phyloP scores from a whole-genome alignment of 2,329 filamentous ascomycete genomes.

The Fusarium sp. region DNA sequence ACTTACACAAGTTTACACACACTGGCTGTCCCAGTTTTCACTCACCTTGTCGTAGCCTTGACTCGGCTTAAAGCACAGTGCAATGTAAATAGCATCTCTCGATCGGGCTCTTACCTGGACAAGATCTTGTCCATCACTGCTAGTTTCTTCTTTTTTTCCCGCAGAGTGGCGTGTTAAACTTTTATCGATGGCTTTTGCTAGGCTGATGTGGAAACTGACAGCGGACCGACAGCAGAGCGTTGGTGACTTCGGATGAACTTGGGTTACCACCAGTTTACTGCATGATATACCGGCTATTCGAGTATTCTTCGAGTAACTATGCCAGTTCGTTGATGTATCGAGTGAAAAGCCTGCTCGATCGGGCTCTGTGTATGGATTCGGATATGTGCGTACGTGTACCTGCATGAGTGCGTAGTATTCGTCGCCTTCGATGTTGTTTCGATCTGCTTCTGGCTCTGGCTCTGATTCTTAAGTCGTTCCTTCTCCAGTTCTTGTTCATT shows the following conservation, averaged over 20 bases:
- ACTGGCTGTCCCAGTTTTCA: conserved; percentile 25
- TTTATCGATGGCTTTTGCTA: conserved; percentile 14
- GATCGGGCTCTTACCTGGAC: background rate
- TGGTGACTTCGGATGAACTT: conserved; percentile 27
- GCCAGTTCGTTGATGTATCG: background rate
- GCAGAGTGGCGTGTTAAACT: conserved; percentile 33
- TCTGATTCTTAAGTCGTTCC: conserved; percentile 13
- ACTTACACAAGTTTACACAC: conserved; percentile 14
- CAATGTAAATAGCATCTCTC: background rate
- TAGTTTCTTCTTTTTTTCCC: conserved; percentile 12
- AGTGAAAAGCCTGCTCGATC: conserved; percentile 14
- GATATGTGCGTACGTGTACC: conserved; percentile 29
- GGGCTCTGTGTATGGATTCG: conserved; percentile 11
- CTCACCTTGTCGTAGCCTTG: background rate
- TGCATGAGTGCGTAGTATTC: conserved; percentile 30
- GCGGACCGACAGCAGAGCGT: conserved; percentile 8
- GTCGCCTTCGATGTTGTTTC: conserved; percentile 24
- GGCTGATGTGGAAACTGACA: conserved; percentile 9
- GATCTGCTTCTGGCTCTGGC: conserved; percentile 5
- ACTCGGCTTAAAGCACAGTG: conserved; percentile 9
- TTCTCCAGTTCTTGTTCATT: background rate
- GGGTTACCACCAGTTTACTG: conserved; percentile 20
- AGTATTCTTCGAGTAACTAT: conserved; percentile 28
- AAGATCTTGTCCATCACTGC: conserved; percentile 1
- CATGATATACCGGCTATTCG: background rate